Conservation (phyloP, 345 rosid genomes). For the Mercurialis annua region DNA sequence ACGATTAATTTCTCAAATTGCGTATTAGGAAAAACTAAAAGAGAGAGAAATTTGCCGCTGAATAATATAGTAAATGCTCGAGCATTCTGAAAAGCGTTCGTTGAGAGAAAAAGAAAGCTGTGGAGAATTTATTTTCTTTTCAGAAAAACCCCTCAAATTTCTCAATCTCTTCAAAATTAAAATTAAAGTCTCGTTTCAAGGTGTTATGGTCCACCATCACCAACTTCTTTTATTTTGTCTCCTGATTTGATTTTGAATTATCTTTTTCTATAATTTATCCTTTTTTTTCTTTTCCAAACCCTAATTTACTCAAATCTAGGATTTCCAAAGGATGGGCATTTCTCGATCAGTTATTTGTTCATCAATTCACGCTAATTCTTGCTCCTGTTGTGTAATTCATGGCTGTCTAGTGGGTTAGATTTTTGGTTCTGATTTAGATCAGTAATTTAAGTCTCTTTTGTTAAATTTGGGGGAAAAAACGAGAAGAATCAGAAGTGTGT, state of each 20-base stretch:
- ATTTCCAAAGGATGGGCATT: not conserved
- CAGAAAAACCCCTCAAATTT: not conserved
- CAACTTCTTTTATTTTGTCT: no score
- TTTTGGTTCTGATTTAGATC: not conserved
- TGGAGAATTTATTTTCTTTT: no score
- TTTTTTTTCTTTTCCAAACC: not conserved
- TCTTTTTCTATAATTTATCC: not conserved
- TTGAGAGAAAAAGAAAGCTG: slow-evolving; percentile 10
- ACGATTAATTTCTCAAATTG: no score
- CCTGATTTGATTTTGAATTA: not conserved
- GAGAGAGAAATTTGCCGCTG: no score
- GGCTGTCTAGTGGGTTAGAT: not conserved
- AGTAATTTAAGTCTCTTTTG: not conserved
- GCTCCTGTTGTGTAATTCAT: not conserved
- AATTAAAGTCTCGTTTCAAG: not conserved
- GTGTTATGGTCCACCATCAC: not conserved
- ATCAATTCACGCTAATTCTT: not conserved
- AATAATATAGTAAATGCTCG: no score
- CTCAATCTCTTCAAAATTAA: not conserved
- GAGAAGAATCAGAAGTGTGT: not conserved
- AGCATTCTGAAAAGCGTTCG: not conserved
- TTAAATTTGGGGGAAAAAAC: not conserved
- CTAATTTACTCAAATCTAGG: not conserved
- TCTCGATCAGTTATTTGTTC: not conserved
- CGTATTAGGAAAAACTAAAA: no score